Conservation (phyloP, 1,139 yeast species). For the Lodderomyces elongisporus region DNA sequence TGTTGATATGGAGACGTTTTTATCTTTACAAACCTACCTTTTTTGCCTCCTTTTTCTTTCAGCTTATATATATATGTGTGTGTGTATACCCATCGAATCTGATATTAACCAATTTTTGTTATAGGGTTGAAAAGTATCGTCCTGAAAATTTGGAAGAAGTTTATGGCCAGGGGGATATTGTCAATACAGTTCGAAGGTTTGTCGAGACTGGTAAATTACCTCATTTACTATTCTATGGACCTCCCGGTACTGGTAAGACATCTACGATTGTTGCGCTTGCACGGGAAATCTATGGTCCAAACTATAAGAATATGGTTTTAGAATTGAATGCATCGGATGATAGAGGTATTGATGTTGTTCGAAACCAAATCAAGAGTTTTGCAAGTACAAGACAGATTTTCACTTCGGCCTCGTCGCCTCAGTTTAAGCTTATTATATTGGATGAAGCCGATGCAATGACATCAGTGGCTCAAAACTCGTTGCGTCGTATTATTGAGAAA, state of each 20-base stretch:
- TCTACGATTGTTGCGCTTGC: conserved; percentile 91
- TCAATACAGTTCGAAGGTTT: conserved; percentile 75
- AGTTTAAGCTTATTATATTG: conserved; percentile 83
- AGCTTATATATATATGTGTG: too few relatives aligned
- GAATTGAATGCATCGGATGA: conserved; percentile 88
- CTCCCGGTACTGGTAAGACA: conserved; percentile 98
- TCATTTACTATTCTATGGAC: conserved; percentile 88
- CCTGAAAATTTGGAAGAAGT: conserved; percentile 82
- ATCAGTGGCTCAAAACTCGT: conserved; percentile 86
- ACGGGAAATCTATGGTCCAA: conserved; percentile 81
- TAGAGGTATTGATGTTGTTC: conserved; percentile 80
- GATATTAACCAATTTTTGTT: conserved; percentile 2
- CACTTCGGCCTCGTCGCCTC: conserved; percentile 29
- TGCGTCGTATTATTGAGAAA: conserved; percentile 87
- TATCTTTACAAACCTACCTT: too few relatives aligned
- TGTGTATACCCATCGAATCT: too few relatives aligned
- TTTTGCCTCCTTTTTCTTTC: too few relatives aligned
- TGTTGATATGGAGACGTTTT: too few relatives aligned
- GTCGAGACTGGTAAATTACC: conserved; percentile 82
- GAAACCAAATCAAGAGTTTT: conserved; percentile 78
- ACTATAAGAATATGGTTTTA: conserved; percentile 81
- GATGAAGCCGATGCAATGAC: conserved; percentile 99
- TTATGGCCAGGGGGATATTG: conserved; percentile 85
- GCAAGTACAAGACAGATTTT: conserved; percentile 93
- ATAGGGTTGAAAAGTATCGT: conserved; percentile 92